Evolutionary conservation across 371 early-diverging fungal genomes (phyloP).

Genomic region (Smittium mucronatum): DNA sequence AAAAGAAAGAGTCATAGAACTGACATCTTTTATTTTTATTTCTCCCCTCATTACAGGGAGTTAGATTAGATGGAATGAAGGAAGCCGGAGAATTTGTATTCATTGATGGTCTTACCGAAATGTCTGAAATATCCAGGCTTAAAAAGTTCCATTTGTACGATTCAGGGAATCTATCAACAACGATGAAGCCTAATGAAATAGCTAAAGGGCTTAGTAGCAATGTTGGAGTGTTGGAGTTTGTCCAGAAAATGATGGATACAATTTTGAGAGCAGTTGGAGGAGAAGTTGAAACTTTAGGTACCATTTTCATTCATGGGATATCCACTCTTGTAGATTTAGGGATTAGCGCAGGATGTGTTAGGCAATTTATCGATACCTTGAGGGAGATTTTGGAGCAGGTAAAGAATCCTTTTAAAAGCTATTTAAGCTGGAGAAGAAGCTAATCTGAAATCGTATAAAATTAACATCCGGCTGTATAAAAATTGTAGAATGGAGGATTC

Average conservation of each 20-base stretch:
- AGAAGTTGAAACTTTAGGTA: background rate
- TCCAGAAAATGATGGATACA: background rate
- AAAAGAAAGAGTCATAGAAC: too few species aligned
- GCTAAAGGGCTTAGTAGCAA: background rate
- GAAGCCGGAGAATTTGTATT: conserved; percentile 7
- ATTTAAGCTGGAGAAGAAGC: too few species aligned
- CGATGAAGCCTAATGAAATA: background rate
- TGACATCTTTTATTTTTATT: too few species aligned
- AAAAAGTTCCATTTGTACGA: background rate
- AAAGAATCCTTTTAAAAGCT: background rate
- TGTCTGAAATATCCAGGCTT: too few species aligned
- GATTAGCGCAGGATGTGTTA: background rate
- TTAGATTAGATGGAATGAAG: background rate
- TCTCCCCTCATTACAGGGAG: too few species aligned
- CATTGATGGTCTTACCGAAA: conserved; percentile 10
- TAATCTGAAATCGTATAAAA: too few species aligned
- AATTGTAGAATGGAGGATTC: background rate
- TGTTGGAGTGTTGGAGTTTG: background rate
- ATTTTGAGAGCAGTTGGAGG: background rate
- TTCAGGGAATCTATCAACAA: background rate
- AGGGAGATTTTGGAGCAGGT: background rate
- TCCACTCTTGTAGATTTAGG: background rate
- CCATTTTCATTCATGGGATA: conserved; percentile 2
- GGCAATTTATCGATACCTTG: conserved; percentile 10
- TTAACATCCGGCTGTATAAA: too few species aligned